Evolutionary conservation across 1,284 basidiomycete species (phyloP).

Genomic region (Pyrrhoderma noxium): DNA sequence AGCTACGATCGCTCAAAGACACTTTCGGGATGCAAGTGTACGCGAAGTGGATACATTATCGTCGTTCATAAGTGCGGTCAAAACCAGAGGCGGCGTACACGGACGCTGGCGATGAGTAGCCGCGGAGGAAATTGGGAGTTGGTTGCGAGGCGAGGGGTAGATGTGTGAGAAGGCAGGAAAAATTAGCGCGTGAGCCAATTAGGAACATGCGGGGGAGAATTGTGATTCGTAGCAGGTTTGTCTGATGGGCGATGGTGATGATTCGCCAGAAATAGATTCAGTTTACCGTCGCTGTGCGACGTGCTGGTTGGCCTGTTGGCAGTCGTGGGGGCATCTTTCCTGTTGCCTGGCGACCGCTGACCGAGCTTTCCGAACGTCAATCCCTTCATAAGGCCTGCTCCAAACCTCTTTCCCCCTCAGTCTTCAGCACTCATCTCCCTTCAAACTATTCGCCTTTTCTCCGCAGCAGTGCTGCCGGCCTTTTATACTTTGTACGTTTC

Average conservation of each 20-base stretch:
- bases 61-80: conserved; percentile 69
- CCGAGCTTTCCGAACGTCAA: conserved; percentile 14
- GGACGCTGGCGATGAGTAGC: conserved; percentile 22
- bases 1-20: conserved; percentile 58
- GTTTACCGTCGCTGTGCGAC: too few species aligned
- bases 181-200: neutral
- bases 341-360: conserved; percentile 17
- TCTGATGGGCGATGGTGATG: neutral
- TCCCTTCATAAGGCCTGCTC: conserved; percentile 17
- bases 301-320: too few species aligned
- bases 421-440: conserved; percentile 21
- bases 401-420: conserved; percentile 17
- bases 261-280: neutral
- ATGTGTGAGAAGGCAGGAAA: neutral
- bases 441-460: conserved; percentile 19
- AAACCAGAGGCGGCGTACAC: conserved; percentile 41
- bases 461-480: conserved; percentile 35
- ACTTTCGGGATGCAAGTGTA: conserved; percentile 53
- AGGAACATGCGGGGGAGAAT: neutral
- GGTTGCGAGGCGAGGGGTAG: neutral
- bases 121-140: too few species aligned
- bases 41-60: conserved; percentile 74
- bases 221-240: conserved; percentile 1
- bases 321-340: neutral
- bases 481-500: conserved; percentile 22